Conservation (phyloP, 768 basidiomycete species). For the Lactifluus rugatus region DNA sequence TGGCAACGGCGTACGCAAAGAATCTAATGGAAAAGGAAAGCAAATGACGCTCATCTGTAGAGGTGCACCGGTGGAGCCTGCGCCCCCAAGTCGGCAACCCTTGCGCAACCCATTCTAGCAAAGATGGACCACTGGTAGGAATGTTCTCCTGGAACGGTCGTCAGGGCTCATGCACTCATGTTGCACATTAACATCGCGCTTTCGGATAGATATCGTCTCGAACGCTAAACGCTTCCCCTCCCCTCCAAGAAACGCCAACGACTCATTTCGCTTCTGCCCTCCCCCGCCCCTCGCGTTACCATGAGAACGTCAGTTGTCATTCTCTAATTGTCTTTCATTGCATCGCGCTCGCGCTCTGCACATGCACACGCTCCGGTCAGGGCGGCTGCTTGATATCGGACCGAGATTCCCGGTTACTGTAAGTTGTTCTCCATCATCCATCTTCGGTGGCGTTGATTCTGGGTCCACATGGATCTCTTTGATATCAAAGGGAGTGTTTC, state of each 20-base stretch:
- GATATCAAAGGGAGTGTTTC: background rate
- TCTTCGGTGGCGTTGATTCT: background rate
- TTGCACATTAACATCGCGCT: background rate
- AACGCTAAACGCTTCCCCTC: too few relatives aligned
- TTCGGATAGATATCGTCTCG: background rate
- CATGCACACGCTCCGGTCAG: background rate
- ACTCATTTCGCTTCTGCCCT: background rate
- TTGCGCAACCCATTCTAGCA: background rate
- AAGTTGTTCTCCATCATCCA: background rate
- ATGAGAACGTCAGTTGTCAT: background rate
- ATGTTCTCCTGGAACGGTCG: background rate
- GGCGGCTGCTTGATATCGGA: background rate
- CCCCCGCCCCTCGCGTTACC: background rate
- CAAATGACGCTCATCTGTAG: background rate
- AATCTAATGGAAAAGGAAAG: background rate
- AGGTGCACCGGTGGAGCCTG: too few relatives aligned
- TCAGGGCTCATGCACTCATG: background rate
- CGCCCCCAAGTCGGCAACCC: too few relatives aligned
- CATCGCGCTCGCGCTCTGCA: too few relatives aligned
- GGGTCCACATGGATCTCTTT: background rate
- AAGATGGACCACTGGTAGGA: background rate
- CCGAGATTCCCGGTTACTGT: background rate
- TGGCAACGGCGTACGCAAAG: background rate
- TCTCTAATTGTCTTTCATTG: too few relatives aligned
- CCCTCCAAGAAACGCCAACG: background rate